phyloP scores from a whole-genome alignment of 257 asterid species.

The Linaria vulgaris region DNA sequence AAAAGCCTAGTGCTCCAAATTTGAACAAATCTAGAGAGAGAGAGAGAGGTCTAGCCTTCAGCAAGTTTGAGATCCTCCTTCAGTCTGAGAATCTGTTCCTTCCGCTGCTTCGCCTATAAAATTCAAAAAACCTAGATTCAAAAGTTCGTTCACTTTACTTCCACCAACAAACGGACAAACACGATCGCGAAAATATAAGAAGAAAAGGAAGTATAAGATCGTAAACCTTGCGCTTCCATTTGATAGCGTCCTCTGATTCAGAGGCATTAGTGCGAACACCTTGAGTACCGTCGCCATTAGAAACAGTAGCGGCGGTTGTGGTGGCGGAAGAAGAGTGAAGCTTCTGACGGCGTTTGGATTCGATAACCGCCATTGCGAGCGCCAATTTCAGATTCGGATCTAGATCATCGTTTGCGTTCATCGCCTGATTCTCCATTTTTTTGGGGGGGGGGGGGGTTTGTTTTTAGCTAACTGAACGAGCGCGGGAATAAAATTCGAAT shows the following conservation, averaged over 20 bases:
- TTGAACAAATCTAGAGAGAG: background rate
- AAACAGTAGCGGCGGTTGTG: conserved; percentile 26
- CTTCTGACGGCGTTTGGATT: conserved; percentile 54
- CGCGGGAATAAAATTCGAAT: conserved; percentile 33
- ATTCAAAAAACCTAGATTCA: conserved; percentile 3
- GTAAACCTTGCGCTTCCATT: conserved; percentile 80
- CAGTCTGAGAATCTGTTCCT: conserved; percentile 70
- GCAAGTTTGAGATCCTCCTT: conserved; percentile 78
- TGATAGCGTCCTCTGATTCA: conserved; percentile 49
- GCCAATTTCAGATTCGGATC: conserved; percentile 64
- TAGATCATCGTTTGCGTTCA: conserved; percentile 27
- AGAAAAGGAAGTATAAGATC: background rate
- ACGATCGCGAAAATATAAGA: background rate
- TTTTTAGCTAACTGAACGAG: background rate
- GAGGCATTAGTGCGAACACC: conserved; percentile 19
- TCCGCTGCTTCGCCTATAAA: conserved; percentile 75
- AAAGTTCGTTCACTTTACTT: conserved; percentile 7
- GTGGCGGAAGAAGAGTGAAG: conserved; percentile 27
- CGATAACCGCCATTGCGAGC: conserved; percentile 59
- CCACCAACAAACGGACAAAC: conserved; percentile 5
- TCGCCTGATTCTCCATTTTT: conserved; percentile 45
- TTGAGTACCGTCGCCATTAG: conserved; percentile 21
- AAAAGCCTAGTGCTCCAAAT: background rate
- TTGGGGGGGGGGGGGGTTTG: no score
- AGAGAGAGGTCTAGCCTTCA: conserved; percentile 53